Evolutionary conservation across 148 eudicot genomes (phyloP).

Genomic region (Nepenthes mirabilis): DNA sequence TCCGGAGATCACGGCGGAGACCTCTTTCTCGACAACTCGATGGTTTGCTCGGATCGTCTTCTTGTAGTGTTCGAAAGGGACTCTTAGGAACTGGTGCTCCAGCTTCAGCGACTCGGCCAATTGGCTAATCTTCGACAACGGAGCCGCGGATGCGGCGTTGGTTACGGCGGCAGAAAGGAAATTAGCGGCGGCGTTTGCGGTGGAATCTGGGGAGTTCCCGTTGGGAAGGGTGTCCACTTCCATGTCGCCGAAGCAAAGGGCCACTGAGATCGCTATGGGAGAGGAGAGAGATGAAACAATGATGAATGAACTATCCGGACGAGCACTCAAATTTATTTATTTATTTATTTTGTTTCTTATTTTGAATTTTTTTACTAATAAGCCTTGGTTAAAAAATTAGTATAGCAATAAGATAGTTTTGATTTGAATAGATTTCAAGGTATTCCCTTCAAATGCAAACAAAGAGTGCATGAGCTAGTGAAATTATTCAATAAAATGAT

Average conservation of each 20-base stretch:
- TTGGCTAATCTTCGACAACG: conserved; percentile 26
- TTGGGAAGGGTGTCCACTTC: neutral
- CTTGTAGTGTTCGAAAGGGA: conserved; percentile 94
- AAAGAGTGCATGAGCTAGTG: no score
- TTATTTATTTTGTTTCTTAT: no score
- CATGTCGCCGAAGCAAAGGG: neutral
- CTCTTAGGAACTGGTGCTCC: conserved; percentile 84
- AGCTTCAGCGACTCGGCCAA: conserved; percentile 64
- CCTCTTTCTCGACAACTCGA: conserved; percentile 75
- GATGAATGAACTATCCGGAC: no score
- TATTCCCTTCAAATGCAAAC: no score
- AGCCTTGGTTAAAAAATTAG: no score
- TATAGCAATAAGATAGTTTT: no score
- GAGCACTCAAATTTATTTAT: no score
- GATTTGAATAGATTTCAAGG: no score
- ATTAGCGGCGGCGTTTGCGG: conserved; percentile 26
- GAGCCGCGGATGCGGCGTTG: conserved; percentile 6
- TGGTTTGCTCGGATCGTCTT: conserved; percentile 80
- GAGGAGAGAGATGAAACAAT: no score
- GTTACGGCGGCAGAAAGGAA: neutral
- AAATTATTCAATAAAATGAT: no score
- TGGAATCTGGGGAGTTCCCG: conserved; percentile 21
- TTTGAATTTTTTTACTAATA: no score
- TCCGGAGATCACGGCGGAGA: conserved; percentile 54
- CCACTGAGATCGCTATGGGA: neutral